Base-by-base conservation (phyloP, 2,329 filamentous ascomycete genomes). In the Akanthomyces dipterigenus region DNA sequence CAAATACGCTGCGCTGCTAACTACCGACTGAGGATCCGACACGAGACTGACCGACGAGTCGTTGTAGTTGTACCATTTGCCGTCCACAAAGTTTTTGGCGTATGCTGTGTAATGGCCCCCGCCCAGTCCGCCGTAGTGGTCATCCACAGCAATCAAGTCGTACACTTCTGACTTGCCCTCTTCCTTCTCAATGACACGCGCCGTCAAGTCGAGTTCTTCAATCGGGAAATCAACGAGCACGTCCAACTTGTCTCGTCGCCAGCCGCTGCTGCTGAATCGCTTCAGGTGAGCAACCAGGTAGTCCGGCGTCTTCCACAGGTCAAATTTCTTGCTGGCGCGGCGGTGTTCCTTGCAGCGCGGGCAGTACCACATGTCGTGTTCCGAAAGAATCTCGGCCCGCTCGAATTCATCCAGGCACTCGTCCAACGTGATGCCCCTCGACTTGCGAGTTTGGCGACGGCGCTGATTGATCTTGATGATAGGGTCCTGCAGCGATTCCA, bases 351-450 rank as follows among this genome's bases (percentile, higher is more conserved):
- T 98, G 81, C 95, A 99, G 34, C 91, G 86, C 61, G 91, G 93
- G 71, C 95, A 99, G 72, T 96, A 98, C 95, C 95, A 99, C 63
- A 91, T 93, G 72, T 99, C 96, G 70, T 96, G 90, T 72, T 97
- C 91, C 0, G 93, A 97, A 5, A 99, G 79, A 16, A 96, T 87
- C 75, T 99, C 95, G 63, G 93, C 90, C 71, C 93, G 93, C 70
- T 95, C 91, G 67, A 96, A 98, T 74, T 98, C 95, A 63, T 93
- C 89, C 60, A 99, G 83, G 71, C 95, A 99, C 67, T 97, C 92
- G 24, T 95, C 89, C 5, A 99, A 81, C 0, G 87, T 88, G 65
- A 97, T 88, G 31, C 95, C 95, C 59, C 86, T 69, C 22, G 73
- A 74, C 12, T 72, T 70, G 16, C 76, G 75, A 31, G 71, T 81